Evolutionary conservation across 2,329 filamentous ascomycete genomes (phyloP).

Genomic region (Diplodia mutila): DNA sequence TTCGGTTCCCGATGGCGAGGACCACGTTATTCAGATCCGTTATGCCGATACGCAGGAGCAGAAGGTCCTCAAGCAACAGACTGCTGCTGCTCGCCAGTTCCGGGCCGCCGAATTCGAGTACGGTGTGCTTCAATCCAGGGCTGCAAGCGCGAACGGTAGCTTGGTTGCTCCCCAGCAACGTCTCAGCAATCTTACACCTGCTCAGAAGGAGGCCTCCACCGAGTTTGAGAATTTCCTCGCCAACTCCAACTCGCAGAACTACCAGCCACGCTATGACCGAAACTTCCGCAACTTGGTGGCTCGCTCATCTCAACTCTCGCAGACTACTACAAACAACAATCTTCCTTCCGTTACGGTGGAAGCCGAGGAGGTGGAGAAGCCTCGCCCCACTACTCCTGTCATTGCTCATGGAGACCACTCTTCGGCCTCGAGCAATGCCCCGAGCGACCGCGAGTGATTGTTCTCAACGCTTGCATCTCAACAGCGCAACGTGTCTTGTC

Average conservation of each 20-base stretch:
- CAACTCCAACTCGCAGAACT: conserved; percentile 12
- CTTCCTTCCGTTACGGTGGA: conserved; percentile 22
- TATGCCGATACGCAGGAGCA: conserved; percentile 97
- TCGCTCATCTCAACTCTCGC: conserved; percentile 21
- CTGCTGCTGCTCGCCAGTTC: conserved; percentile 91
- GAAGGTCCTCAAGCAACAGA: conserved; percentile 95
- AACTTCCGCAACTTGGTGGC: conserved; percentile 23
- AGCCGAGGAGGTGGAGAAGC: conserved; percentile 17
- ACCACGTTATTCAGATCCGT: conserved; percentile 86
- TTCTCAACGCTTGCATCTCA: not conserved
- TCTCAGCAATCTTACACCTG: conserved; percentile 38
- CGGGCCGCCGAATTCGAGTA: conserved; percentile 85
- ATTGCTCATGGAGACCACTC: conserved; percentile 27
- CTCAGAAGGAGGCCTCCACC: conserved; percentile 38
- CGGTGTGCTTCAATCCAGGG: conserved; percentile 35
- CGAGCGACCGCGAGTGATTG: conserved; percentile 25
- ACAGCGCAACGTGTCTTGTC: conserved; percentile 19
- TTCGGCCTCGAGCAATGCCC: conserved; percentile 25
- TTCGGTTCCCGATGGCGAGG: conserved; percentile 65
- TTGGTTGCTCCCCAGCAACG: conserved; percentile 39
- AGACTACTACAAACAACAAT: conserved; percentile 12
- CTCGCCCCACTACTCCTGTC: conserved; percentile 25
- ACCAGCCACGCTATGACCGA: conserved; percentile 9
- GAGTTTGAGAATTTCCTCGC: conserved; percentile 45
- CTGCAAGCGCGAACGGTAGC: conserved; percentile 28